Percentiles rank a stretch among this genome's conserved stretches.
Conservation (phyloP, 83 land plant genomes). For the Picea mariana region DNA sequence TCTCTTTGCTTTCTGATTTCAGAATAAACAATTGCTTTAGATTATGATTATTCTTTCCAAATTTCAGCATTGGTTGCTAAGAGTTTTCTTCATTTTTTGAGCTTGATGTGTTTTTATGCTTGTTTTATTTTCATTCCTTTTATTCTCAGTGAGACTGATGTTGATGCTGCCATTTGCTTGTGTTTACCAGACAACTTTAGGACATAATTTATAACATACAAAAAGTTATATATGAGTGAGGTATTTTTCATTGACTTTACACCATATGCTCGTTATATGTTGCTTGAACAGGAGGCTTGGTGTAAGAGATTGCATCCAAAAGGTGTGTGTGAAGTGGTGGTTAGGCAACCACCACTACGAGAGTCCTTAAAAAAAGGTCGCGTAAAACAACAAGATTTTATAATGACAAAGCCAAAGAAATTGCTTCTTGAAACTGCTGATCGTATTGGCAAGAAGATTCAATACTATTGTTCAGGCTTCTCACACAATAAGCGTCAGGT, state of each 20-base stretch:
- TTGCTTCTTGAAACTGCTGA: slow-evolving; percentile 74
- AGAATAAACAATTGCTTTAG: background rate
- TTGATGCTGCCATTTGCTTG: background rate
- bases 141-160: background rate
- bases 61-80: background rate
- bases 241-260: background rate
- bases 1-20: background rate
- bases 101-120: background rate
- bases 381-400: slow-evolving; percentile 66
- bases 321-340: slow-evolving; percentile 66
- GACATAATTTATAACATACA: background rate
- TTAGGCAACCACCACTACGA: slow-evolving; percentile 73
- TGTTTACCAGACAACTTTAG: background rate
- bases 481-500: slow-evolving; percentile 77
- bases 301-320: slow-evolving; percentile 85
- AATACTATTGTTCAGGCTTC: slow-evolving; percentile 86
- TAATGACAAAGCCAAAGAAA: slow-evolving; percentile 60
- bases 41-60: background rate
- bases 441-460: slow-evolving; percentile 78
- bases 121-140: background rate
- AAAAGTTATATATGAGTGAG: background rate
- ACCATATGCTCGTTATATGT: background rate
- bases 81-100: background rate
- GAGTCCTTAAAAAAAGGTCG: slow-evolving; percentile 65
- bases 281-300: slow-evolving; percentile 23